Evolutionary conservation across 768 basidiomycete species (phyloP).

Genomic region (Mycena belliarum): DNA sequence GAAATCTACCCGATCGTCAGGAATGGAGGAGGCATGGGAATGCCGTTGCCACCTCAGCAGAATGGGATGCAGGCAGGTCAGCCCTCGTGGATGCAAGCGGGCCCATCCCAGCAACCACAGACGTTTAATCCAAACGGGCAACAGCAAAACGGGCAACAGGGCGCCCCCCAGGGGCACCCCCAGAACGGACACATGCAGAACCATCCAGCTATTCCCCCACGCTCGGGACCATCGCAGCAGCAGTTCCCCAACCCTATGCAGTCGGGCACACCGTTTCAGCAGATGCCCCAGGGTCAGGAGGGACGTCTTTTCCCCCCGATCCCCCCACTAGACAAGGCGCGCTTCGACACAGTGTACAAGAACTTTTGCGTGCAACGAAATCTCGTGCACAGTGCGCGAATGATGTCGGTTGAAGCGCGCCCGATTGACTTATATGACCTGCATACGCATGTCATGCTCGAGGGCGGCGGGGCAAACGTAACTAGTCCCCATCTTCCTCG

Average conservation of each 20-base stretch:
- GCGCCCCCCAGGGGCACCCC: constrained; percentile 32
- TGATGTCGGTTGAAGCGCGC: constrained; percentile 53
- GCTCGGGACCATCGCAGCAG: constrained; percentile 41
- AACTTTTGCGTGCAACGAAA: constrained; percentile 46
- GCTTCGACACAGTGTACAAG: constrained; percentile 55
- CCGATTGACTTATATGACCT: constrained; percentile 60
- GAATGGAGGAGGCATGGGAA: neutral
- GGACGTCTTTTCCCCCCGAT: constrained; percentile 17
- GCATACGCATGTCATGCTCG: constrained; percentile 58
- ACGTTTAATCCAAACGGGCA: constrained; percentile 22
- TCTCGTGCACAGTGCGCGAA: constrained; percentile 39
- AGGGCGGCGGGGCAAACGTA: constrained; percentile 55
- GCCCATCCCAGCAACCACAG: constrained; percentile 16
- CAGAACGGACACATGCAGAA: constrained; percentile 31
- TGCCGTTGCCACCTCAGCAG: constrained; percentile 4
- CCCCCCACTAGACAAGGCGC: constrained; percentile 48
- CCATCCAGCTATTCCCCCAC: constrained; percentile 35
- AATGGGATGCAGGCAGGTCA: neutral
- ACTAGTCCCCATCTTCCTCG: constrained; percentile 20
- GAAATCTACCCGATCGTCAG: neutral
- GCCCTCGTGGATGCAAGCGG: constrained; percentile 19
- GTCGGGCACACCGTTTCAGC: constrained; percentile 33
- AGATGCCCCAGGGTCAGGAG: constrained; percentile 15
- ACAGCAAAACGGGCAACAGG: constrained; percentile 25
- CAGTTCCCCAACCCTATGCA: constrained; percentile 36